Evolutionary conservation across 1,284 basidiomycete species (phyloP).

Genomic region (Volvariella volvacea): DNA sequence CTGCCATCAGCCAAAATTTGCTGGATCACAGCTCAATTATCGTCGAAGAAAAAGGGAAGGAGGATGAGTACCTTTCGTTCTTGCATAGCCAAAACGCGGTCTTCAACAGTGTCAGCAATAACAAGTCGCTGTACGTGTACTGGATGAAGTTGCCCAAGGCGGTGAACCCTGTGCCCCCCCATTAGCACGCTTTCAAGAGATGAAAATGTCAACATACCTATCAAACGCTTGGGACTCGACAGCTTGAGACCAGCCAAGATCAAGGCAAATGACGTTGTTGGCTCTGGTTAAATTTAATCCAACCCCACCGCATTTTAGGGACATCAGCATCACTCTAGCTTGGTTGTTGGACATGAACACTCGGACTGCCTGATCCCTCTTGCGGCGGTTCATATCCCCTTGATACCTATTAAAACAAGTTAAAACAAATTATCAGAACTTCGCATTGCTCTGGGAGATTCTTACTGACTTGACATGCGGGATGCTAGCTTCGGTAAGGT

Average conservation of each 20-base stretch:
- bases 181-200: not conserved
- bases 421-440: not conserved
- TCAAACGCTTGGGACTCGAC: constrained; percentile 50
- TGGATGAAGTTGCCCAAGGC: constrained; percentile 45
- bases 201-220: constrained; percentile 14
- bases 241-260: constrained; percentile 56
- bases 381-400: constrained; percentile 47
- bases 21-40: constrained; percentile 19
- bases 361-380: constrained; percentile 45
- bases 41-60: constrained; percentile 1
- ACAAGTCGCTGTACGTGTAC: constrained; percentile 58
- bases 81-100: constrained; percentile 52
- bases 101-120: constrained; percentile 51
- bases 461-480: constrained; percentile 42
- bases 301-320: constrained; percentile 54
- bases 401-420: constrained; percentile 34
- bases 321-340: constrained; percentile 50
- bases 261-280: constrained; percentile 57
- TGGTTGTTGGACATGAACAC: constrained; percentile 52
- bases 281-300: constrained; percentile 55
- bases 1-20: constrained; percentile 51
- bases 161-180: constrained; percentile 29
- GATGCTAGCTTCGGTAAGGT: constrained; percentile 41
- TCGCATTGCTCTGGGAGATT: too few species aligned
- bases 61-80: constrained; percentile 49